Percentiles rank a stretch among this genome's conserved stretches.
Conservation (phyloP, 2,329 filamentous ascomycete species). For the Fusarium dimerum region DNA sequence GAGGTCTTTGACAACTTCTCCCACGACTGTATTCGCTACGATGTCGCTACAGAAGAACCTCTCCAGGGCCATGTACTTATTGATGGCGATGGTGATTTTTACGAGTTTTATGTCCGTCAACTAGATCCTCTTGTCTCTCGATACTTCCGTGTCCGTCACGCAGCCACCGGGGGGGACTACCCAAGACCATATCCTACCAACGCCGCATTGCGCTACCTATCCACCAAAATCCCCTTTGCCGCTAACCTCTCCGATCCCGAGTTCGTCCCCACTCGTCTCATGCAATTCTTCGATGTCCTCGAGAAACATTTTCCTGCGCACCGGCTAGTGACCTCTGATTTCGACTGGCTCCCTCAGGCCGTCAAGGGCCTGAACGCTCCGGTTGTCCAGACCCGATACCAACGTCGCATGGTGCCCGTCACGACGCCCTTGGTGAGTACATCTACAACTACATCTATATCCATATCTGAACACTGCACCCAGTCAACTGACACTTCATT, state of each 20-base stretch:
- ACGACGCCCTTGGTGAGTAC: slow-evolving; percentile 79
- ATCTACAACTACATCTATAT: neutral
- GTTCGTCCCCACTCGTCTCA: slow-evolving; percentile 90
- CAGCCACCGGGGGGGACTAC: slow-evolving; percentile 66
- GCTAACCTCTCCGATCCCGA: slow-evolving; percentile 80
- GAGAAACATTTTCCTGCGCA: slow-evolving; percentile 88
- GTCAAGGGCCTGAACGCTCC: slow-evolving; percentile 85
- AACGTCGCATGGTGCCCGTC: slow-evolving; percentile 84
- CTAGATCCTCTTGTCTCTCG: slow-evolving; percentile 82
- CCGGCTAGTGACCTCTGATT: slow-evolving; percentile 86
- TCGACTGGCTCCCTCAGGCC: slow-evolving; percentile 81
- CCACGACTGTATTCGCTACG: slow-evolving; percentile 92
- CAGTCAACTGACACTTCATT: slow-evolving; percentile 4
- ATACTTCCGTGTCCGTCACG: slow-evolving; percentile 82
- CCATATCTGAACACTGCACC: neutral
- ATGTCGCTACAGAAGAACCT: slow-evolving; percentile 75
- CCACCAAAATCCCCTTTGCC: slow-evolving; percentile 66
- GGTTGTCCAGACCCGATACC: slow-evolving; percentile 93
- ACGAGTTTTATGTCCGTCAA: slow-evolving; percentile 83
- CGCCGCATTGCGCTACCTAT: slow-evolving; percentile 61
- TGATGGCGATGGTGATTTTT: slow-evolving; percentile 83
- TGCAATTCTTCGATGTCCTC: slow-evolving; percentile 96
- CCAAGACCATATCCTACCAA: slow-evolving; percentile 60
- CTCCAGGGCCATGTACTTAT: slow-evolving; percentile 89
- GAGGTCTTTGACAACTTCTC: slow-evolving; percentile 99